Evolutionary conservation across 768 basidiomycete species (phyloP), one percentile per base, ranked within the genome.

Genomic region (Russula olivacea): DNA sequence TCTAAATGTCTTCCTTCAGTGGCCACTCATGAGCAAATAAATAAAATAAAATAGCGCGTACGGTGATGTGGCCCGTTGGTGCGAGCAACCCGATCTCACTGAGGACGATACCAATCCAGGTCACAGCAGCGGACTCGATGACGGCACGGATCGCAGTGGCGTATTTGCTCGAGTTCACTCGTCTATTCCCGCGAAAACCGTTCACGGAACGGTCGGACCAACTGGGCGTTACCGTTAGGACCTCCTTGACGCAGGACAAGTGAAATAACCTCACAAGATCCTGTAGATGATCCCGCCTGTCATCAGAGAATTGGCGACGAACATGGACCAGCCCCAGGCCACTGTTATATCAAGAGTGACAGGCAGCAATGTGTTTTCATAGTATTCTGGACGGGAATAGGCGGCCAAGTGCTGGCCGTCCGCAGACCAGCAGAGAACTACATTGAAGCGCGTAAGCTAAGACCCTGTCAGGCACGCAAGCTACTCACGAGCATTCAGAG

Each of bases 251-350:
- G 21, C 6, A 36, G 15, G 12, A 51, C 15, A 23, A 34, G 43
- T 21, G 11, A 28, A 38, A 14, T 52, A n/a, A 15, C 43, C 63
- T 47, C 36, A 72, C 71, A 69, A 25, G 1, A 72, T 67, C 45
- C 64, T 68, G 23, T 56, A 58, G 19, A 71, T 48, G 51, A 72
- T 72, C 25, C 64, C 64, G 34, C 60, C 58, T 0, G 68, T 71
- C 43, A 72, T 59, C 30, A 68, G 15, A 1, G 71, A 68, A 57
- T 72, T 70, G 38, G 58, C 59, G 23, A 48, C 50, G 55, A 72
- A 66, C 64, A 69, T 68, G 61, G 65, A 63, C 69, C 69, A 72
- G 15, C 70, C 71, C 71, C 71, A 72, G 2, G 68, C 69, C 23
- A 68, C 67, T 11, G 61, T 65, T 58, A 72, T 66, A 41, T 68